phyloP scores from a whole-genome alignment of 2,329 filamentous ascomycete species.

The Talaromyces marneffei region DNA sequence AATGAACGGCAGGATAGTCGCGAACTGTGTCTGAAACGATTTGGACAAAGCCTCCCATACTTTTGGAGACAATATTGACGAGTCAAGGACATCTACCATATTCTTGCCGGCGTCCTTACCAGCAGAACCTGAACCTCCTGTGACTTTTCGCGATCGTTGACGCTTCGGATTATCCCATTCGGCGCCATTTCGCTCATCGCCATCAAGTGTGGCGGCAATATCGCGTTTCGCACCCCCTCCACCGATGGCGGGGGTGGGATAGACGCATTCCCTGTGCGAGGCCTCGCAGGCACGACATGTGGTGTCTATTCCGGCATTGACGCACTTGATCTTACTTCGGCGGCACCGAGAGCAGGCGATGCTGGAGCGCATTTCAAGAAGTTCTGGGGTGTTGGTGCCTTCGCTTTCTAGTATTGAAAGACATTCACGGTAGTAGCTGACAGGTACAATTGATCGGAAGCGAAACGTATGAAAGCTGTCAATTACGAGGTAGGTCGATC shows the following conservation, averaged over 20 bases:
- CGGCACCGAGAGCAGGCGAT: slow-evolving; percentile 73
- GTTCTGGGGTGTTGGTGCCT: slow-evolving; percentile 11
- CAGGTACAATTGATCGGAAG: not conserved
- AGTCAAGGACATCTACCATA: slow-evolving; percentile 43
- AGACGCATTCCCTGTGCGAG: slow-evolving; percentile 65
- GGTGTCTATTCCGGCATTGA: slow-evolving; percentile 66
- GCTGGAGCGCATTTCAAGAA: slow-evolving; percentile 63
- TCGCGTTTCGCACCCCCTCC: slow-evolving; percentile 35
- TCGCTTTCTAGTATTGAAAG: slow-evolving; percentile 10
- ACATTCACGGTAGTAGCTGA: slow-evolving; percentile 11
- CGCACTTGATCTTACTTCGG: slow-evolving; percentile 80
- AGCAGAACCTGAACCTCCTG: slow-evolving; percentile 22
- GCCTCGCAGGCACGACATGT: slow-evolving; percentile 70
- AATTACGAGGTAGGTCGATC: not conserved
- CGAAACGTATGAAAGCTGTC: not conserved
- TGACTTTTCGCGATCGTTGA: slow-evolving; percentile 34
- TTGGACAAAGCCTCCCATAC: slow-evolving; percentile 55
- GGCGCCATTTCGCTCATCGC: slow-evolving; percentile 33
- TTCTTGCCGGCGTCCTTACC: slow-evolving; percentile 30
- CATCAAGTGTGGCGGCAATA: slow-evolving; percentile 30
- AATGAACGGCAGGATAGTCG: slow-evolving; percentile 52
- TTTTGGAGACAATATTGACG: slow-evolving; percentile 46
- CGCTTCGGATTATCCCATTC: slow-evolving; percentile 41
- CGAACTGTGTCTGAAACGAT: slow-evolving; percentile 54
- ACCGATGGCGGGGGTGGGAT: slow-evolving; percentile 49